Evolutionary conservation across 2,329 filamentous ascomycete species (phyloP), one percentile per base, ranked within the genome.

Genomic region (Aspergillus ochraceoroseus): DNA sequence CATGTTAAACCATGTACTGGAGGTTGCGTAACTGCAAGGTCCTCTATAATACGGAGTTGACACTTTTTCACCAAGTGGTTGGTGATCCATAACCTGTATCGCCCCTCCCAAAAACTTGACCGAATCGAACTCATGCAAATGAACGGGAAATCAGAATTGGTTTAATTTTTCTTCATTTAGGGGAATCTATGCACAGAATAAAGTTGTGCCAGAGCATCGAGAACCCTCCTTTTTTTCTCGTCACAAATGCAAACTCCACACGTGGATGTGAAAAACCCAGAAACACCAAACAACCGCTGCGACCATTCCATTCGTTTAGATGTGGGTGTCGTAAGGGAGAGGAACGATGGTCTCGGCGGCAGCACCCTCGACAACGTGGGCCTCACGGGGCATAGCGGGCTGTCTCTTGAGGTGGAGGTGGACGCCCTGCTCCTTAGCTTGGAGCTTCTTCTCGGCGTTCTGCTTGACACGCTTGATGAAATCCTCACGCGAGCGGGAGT

Each of bases 261-360:
- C 49, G 47, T 49, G 47, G 53, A 57, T 49, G 52, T 48, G 38
- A 33, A 54, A 58, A 55, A 59, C 55, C 55, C 55, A 57, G 53
- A 56, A 63, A 65, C 63, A 43, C 38, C 45, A 39, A 45, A 39
- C 38, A 44, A 61, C 62, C 61, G 55, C 58, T 56, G 56, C 57
- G 52, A 53, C 57, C 55, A 48, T 56, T 52, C 54, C 56, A 49
- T 54, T 55, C 58, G 55, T 65, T 81, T 92, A 98, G 73, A 98
- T 96, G 67, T 87, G 90, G 63, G 92, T 98, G 80, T 96, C 92
- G 82, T 96, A 98, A 65, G 92, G 74, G 61, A 96, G 79, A 60
- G 90, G 88, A 51, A 82, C 81, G 64, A 96, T 81, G 61, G 85
- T 95, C 82, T 95, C 87, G 53, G 89, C 87, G 68, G 81, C 77